Conservation (phyloP, 495 filamentous ascomycete genomes). For the Trichoderma virens region DNA sequence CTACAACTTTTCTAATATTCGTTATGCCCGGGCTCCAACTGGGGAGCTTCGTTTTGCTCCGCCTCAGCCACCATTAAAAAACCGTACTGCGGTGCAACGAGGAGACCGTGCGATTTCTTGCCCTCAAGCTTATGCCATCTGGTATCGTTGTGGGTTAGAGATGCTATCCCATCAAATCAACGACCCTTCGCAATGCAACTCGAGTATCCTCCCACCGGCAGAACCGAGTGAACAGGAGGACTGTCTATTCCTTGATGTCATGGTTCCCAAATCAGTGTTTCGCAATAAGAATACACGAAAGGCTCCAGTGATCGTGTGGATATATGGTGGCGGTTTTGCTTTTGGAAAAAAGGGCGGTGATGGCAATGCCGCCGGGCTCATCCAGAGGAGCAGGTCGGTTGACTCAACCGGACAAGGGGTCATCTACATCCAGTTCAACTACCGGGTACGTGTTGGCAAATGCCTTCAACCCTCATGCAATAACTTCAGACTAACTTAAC, state of each 20-base stretch:
- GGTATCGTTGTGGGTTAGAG: constrained; percentile 11
- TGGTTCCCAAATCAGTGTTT: constrained; percentile 19
- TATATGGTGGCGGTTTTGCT: constrained; percentile 37
- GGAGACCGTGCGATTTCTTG: constrained; percentile 1
- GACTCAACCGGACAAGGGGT: constrained; percentile 37
- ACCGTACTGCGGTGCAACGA: background rate
- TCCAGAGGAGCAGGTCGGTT: constrained; percentile 17
- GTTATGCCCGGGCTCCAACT: constrained; percentile 31
- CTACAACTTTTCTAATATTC: constrained; percentile 16
- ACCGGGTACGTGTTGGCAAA: constrained; percentile 29
- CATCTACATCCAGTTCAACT: constrained; percentile 38
- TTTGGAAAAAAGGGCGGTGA: constrained; percentile 32
- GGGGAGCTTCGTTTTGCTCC: constrained; percentile 27
- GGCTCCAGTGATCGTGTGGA: constrained; percentile 33
- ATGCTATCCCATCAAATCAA: constrained; percentile 14
- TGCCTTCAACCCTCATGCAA: constrained; percentile 15
- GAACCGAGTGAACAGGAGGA: constrained; percentile 19
- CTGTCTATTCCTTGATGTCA: constrained; percentile 32
- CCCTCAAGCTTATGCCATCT: constrained; percentile 15
- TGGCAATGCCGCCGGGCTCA: constrained; percentile 13
- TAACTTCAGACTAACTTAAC: constrained; percentile 22
- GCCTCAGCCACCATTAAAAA: constrained; percentile 15
- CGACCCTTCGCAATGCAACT: no score
- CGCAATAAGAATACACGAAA: constrained; percentile 20
- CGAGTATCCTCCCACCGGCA: no score